Base-by-base conservation (phyloP, 805 yeast species). In the Candida ficus region DNA sequence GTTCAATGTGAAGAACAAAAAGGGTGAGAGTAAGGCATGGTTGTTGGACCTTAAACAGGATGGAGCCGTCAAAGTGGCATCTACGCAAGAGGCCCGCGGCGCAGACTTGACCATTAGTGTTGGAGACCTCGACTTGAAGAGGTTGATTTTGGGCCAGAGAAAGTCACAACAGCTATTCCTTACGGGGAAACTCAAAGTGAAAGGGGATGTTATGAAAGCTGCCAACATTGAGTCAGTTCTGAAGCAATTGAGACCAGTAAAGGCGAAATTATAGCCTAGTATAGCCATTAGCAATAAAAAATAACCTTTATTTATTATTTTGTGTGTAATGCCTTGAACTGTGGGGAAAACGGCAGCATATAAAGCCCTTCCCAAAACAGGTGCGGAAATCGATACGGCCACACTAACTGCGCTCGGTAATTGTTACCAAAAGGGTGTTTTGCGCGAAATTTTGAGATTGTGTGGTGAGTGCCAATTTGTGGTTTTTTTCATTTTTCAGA, bases 131-230 rank as follows among this genome's bases (percentile, higher is more conserved):
- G 84, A 83, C 61, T 78, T 87, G 53, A 80, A 73, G 52, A 78
- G 74, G 60, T 73, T 87, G 51, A 83, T 83, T 39, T 66, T 70
- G 46, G 95, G 95, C 47, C 83, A 85, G 71, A 79, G 88, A 48
- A 82, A 81, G 62, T 87, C 95, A 35, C 95, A 87, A 65, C 81
- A 79, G 67, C 73, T 87, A 56, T 87, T 85, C 63, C 76, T 87
- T 83, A 67, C 75, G 53, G 95, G 96, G 31, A 83, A 82, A 64
- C 75, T 87, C 63, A 86, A 85, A 73, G 80, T 87, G 49, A 84
- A 81, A 71, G 95, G 95, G 50, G 85, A 88, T 68, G 82, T 87
- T 67, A 83, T 83, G 90, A 87, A 87, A 72, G 95, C 95, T 40
- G 76, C 90, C 33, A 76, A 77, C 44, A 76, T 84, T 45, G 91